Evolutionary conservation across 345 rosid genomes (phyloP).

Genomic region (Eucalyptus dawsonii): DNA sequence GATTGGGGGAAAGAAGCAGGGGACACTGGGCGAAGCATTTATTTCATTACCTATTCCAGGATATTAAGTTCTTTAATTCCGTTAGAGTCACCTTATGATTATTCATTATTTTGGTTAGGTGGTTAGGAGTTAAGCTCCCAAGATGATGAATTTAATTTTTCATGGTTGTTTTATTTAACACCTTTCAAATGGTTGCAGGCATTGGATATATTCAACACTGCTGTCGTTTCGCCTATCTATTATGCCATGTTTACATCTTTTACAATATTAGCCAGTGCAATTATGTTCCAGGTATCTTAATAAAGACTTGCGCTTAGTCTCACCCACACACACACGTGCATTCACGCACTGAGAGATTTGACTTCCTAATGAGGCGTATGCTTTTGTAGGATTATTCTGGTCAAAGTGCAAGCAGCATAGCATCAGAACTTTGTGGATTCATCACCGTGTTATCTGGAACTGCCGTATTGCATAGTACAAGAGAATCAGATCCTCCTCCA

Average conservation of each 20-base stretch:
- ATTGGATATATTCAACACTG: constrained; percentile 64
- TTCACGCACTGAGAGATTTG: background rate
- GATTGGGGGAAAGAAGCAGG: background rate
- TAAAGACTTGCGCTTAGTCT: background rate
- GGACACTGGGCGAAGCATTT: background rate
- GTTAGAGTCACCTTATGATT: background rate
- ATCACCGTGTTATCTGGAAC: constrained; percentile 68
- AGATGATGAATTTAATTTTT: background rate
- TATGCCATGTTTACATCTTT: constrained; percentile 70
- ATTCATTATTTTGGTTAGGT: background rate
- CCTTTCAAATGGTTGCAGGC: constrained; percentile 39
- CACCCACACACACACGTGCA: background rate
- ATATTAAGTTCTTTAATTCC: background rate
- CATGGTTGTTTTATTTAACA: background rate
- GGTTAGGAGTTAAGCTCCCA: background rate
- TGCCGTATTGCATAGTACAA: constrained; percentile 52
- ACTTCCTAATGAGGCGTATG: background rate
- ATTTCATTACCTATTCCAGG: background rate
- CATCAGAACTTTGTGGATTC: constrained; percentile 71
- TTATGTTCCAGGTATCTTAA: constrained; percentile 65
- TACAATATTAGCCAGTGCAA: constrained; percentile 68
- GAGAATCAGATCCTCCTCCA: constrained; percentile 52
- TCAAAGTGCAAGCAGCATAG: constrained; percentile 64
- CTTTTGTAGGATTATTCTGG: constrained; percentile 54
- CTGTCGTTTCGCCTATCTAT: constrained; percentile 68